Percentiles rank a stretch among this genome's conserved stretches.
phyloP scores from a whole-genome alignment of 2,329 filamentous ascomycete species.

The Zasmidium citrigriseum region DNA sequence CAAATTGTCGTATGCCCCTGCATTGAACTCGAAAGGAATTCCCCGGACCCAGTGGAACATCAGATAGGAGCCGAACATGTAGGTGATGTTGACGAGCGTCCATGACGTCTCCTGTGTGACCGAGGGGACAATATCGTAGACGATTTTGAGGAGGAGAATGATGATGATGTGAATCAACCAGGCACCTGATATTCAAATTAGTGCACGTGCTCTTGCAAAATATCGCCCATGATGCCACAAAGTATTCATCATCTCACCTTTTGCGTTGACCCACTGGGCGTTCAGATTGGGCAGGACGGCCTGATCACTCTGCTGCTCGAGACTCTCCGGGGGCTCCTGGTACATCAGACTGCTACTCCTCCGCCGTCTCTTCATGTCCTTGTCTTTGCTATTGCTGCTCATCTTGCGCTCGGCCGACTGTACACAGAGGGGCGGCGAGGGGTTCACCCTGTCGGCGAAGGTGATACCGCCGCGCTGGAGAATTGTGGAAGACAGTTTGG shows the following conservation, averaged over 20 bases:
- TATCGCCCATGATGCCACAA: neutral
- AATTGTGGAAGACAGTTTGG: constrained; percentile 93
- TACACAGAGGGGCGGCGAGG: constrained; percentile 28
- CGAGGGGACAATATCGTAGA: constrained; percentile 94
- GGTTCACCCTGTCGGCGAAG: constrained; percentile 78
- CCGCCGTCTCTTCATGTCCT: constrained; percentile 64
- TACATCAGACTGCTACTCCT: constrained; percentile 98
- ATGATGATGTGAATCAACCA: constrained; percentile 97
- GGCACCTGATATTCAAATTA: constrained; percentile 64
- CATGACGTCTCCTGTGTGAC: constrained; percentile 98
- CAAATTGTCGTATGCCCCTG: constrained; percentile 96
- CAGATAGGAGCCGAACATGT: constrained; percentile 98
- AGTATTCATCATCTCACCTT: constrained; percentile 78
- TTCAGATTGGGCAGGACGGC: constrained; percentile 92
- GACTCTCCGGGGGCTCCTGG: constrained; percentile 91
- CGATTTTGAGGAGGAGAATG: constrained; percentile 87
- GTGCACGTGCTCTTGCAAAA: constrained; percentile 9
- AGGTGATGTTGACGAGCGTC: constrained; percentile 98
- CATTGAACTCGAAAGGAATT: constrained; percentile 98
- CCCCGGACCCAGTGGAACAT: constrained; percentile 99
- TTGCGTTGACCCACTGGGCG: constrained; percentile 98
- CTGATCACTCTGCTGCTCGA: constrained; percentile 97
- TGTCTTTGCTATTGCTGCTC: constrained; percentile 58
- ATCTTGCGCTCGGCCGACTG: constrained; percentile 44
- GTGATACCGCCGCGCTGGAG: constrained; percentile 82